A percentile compares a stretch with the other conserved stretches of the same genome.
Conservation (phyloP, 441 rosid species). For the Metrosideros polymorpha region DNA sequence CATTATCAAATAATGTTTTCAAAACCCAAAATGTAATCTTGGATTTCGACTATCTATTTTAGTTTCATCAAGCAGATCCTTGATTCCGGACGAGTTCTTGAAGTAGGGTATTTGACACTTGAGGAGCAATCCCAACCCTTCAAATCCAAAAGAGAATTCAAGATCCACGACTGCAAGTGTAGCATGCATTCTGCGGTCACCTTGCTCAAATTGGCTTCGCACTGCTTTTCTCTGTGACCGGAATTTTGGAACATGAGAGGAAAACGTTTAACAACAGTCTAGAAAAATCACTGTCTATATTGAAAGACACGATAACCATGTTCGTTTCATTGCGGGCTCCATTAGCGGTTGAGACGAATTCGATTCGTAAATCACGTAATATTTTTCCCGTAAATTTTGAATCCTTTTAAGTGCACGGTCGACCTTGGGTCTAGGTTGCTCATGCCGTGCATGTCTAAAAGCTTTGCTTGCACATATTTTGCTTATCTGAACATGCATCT, state of each 20-base stretch:
- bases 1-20: no score
- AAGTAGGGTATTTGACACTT: no score
- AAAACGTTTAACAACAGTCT: no score
- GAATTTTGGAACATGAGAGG: neutral
- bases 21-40: no score
- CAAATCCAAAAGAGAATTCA: neutral
- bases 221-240: neutral
- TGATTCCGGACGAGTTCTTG: no score
- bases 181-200: neutral
- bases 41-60: no score
- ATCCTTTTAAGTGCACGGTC: neutral
- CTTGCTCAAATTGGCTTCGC: neutral
- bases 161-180: neutral
- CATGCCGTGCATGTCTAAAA: neutral
- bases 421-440: no score
- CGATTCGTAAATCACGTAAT: neutral
- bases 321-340: neutral
- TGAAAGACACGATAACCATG: neutral
- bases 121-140: neutral
- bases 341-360: rapidly evolving
- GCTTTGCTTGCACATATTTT: neutral
- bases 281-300: no score
- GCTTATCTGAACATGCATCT: neutral
- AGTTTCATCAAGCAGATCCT: no score
- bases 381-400: neutral